Conservation (phyloP, 208 protist genomes). For the Leishmania arabica region DNA sequence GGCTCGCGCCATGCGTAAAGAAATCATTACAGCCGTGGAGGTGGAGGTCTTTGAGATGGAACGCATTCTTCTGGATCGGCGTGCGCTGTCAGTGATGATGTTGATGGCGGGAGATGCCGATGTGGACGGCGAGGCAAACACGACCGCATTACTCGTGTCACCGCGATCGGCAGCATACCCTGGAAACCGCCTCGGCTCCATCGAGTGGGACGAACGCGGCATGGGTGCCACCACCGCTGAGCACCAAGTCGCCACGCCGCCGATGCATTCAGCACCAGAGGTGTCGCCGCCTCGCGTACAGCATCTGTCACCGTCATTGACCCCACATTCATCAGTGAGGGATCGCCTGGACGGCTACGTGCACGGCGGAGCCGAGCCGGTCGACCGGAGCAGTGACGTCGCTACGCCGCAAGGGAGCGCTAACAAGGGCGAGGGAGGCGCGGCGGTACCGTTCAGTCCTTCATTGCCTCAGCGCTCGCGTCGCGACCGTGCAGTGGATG, state of each 20-base stretch:
- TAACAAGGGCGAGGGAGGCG: neutral
- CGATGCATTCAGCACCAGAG: neutral
- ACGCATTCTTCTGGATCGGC: conserved; percentile 57
- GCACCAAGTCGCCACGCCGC: neutral
- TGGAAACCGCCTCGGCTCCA: neutral
- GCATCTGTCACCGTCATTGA: neutral
- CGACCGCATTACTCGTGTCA: neutral
- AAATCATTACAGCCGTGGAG: conserved; percentile 62
- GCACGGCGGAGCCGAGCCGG: neutral
- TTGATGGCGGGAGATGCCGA: conserved; percentile 10
- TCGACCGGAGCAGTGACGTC: neutral
- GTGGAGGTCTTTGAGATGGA: conserved; percentile 73
- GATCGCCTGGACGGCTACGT: conserved; percentile 11
- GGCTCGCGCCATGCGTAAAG: conserved; percentile 79
- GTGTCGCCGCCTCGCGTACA: neutral
- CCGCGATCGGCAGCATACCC: neutral
- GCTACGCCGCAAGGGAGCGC: neutral
- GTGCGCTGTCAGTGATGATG: conserved; percentile 42
- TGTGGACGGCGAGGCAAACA: neutral
- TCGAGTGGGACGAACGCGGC: neutral
- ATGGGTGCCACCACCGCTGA: neutral
- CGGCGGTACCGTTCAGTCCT: neutral
- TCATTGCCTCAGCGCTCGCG: neutral
- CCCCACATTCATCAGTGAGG: conserved; percentile 13
- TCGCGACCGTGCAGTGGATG: conserved; percentile 5